phyloP scores from a whole-genome alignment of 768 basidiomycete genomes.

The Lentinula raphanica region DNA sequence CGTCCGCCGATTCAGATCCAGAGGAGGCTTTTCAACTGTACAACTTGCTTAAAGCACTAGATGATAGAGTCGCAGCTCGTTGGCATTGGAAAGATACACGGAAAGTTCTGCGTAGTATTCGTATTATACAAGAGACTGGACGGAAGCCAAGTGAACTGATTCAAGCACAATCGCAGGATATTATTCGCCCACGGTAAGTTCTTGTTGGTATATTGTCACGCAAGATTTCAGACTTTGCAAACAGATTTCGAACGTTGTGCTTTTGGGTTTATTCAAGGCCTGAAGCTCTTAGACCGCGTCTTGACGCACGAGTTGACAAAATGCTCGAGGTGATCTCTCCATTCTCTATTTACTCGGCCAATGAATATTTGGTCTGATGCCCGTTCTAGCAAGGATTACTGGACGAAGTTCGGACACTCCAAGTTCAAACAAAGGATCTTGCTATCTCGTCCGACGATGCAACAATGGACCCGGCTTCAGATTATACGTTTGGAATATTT shows the following conservation, averaged over 20 bases:
- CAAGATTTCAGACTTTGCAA: too few relatives aligned
- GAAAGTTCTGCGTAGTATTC: conserved; percentile 78
- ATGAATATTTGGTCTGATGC: too few relatives aligned
- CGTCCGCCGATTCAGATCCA: conserved; percentile 50
- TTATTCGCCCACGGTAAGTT: conserved; percentile 54
- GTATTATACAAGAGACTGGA: conserved; percentile 69
- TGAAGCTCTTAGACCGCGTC: conserved; percentile 52
- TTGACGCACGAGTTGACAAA: conserved; percentile 77
- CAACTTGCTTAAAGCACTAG: conserved; percentile 59
- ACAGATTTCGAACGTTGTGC: conserved; percentile 77
- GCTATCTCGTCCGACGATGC: conserved; percentile 2
- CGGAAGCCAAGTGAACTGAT: conserved; percentile 64
- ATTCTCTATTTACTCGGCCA: conserved; percentile 4
- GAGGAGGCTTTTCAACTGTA: conserved; percentile 61
- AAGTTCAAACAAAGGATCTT: conserved; percentile 22
- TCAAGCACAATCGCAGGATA: conserved; percentile 48
- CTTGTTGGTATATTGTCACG: too few relatives aligned
- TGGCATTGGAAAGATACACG: conserved; percentile 98
- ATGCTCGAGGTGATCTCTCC: conserved; percentile 72
- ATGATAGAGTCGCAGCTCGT: conserved; percentile 65
- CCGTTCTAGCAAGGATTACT: conserved; percentile 65
- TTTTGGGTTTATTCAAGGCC: conserved; percentile 88
- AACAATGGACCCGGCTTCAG: conserved; percentile 18
- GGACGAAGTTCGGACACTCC: conserved; percentile 65
- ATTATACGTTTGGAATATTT: conserved; percentile 84